Percentiles rank a stretch among this genome's conserved stretches.
These are phyloP conservation scores for Golubevia pallescens DNA, from an alignment of 1,284 basidiomycete genomes.

Conservation along the genomic window DNA sequence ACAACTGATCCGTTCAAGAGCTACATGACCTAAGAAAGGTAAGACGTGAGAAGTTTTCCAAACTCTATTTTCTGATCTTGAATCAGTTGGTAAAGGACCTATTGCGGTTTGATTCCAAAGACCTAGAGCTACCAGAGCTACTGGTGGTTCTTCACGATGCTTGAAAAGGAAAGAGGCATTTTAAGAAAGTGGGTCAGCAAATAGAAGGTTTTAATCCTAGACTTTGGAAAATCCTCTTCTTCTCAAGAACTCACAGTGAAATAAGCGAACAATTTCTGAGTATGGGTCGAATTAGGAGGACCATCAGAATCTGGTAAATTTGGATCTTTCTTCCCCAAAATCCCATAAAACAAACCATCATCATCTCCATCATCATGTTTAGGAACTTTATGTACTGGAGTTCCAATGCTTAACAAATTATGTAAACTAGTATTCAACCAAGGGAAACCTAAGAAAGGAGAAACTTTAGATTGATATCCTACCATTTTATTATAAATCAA, in stretches of 20 bases:
- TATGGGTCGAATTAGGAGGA: constrained; percentile 41
- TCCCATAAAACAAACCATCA: too few relatives aligned
- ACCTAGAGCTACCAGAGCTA: constrained; percentile 66
- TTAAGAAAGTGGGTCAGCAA: too few relatives aligned
- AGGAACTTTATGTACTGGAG: too few relatives aligned
- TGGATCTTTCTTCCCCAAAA: constrained; percentile 8
- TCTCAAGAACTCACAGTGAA: constrained; percentile 46
- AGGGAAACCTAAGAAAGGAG: constrained; percentile 65
- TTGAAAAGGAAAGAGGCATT: too few relatives aligned
- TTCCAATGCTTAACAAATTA: constrained; percentile 17
- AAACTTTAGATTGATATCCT: constrained; percentile 64
- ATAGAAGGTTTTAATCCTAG: too few relatives aligned
- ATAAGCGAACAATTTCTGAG: constrained; percentile 64
- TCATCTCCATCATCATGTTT: too few relatives aligned
- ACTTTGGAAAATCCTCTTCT: too few relatives aligned
- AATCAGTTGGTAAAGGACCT: constrained; percentile 51
- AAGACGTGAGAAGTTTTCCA: constrained; percentile 66
- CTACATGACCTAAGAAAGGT: constrained; percentile 67
- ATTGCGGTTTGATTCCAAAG: constrained; percentile 64
- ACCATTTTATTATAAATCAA: constrained; percentile 66
- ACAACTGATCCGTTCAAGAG: constrained; percentile 65
- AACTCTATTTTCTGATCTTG: constrained; percentile 43
- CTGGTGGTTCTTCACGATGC: constrained; percentile 67
- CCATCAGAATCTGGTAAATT: constrained; percentile 2
- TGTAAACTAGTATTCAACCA: constrained; percentile 66